Evolutionary conservation across 2,329 filamentous ascomycete species (phyloP).

Genomic region (Colletotrichum nymphaeae): DNA sequence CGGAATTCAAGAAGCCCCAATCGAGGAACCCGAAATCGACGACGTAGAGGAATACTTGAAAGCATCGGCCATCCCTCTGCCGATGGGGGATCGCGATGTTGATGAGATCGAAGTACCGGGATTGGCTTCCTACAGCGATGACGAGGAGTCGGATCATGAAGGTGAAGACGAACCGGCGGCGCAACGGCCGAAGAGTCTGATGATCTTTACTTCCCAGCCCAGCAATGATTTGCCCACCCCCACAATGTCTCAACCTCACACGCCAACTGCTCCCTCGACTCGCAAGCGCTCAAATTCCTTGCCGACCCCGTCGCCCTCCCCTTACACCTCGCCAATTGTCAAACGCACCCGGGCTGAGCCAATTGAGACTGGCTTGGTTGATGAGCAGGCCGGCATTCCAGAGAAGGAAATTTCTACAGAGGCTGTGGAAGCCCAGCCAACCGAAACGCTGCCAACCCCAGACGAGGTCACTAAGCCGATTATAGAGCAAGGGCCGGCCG

Average conservation of each 20-base stretch:
- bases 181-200: constrained; percentile 60
- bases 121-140: constrained; percentile 70
- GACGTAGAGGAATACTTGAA: constrained; percentile 52
- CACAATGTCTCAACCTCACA: constrained; percentile 47
- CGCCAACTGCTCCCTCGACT: constrained; percentile 45
- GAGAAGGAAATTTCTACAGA: constrained; percentile 34
- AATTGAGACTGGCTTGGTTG: not conserved
- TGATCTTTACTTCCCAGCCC: constrained; percentile 45
- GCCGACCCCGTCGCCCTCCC: constrained; percentile 51
- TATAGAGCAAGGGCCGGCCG: not conserved
- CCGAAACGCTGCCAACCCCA: not conserved
- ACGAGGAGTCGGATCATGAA: constrained; percentile 63
- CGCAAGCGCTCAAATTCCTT: constrained; percentile 62
- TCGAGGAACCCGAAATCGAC: constrained; percentile 16
- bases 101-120: constrained; percentile 86
- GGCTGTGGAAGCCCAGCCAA: not conserved
- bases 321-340: constrained; percentile 37
- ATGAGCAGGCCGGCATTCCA: not conserved
- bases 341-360: constrained; percentile 30
- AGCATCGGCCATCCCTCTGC: constrained; percentile 75
- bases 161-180: constrained; percentile 42
- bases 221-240: constrained; percentile 46
- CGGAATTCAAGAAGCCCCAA: constrained; percentile 31
- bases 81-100: constrained; percentile 74
- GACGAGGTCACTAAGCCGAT: not conserved